Percentiles rank a stretch among this genome's conserved stretches.
phyloP scores from a whole-genome alignment of 2,329 filamentous ascomycete genomes.

The Didymella pinodella region DNA sequence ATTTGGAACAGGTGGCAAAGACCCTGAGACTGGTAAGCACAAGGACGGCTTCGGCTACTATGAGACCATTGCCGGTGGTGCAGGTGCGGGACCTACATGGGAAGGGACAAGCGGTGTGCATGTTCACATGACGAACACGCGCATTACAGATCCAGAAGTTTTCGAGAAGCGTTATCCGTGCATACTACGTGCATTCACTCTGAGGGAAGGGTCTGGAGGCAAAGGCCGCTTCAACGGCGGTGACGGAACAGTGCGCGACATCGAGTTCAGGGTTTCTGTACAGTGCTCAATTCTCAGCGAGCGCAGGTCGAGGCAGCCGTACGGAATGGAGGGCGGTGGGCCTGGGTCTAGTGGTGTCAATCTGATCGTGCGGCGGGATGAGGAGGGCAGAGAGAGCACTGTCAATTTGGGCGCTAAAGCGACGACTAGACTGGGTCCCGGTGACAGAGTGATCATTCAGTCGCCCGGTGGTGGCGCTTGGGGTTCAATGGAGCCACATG shows the following conservation, averaged over 20 bases:
- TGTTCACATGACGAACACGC: conserved; percentile 16
- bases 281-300: conserved; percentile 11
- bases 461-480: conserved; percentile 12
- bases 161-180: conserved; percentile 10
- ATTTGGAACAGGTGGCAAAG: conserved; percentile 13
- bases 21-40: conserved; percentile 7
- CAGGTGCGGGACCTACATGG: conserved; percentile 13
- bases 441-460: conserved; percentile 12
- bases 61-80: conserved; percentile 10
- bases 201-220: conserved; percentile 6
- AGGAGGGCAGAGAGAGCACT: conserved; percentile 4
- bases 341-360: conserved; percentile 7
- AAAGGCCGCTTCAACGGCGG: conserved; percentile 2
- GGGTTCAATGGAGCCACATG: neutral
- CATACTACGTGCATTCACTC: conserved; percentile 6
- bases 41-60: conserved; percentile 15
- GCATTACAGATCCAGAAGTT: conserved; percentile 12
- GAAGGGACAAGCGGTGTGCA: conserved; percentile 14
- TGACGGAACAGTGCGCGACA: conserved; percentile 13
- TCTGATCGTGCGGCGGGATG: conserved; percentile 8
- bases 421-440: conserved; percentile 5
- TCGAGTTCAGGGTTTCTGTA: conserved; percentile 9
- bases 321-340: conserved; percentile 12
- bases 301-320: conserved; percentile 8
- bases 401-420: conserved; percentile 14